Conservation (phyloP, 164 flowering plant genomes). For the Kalanchoe fedtschenkoi region DNA sequence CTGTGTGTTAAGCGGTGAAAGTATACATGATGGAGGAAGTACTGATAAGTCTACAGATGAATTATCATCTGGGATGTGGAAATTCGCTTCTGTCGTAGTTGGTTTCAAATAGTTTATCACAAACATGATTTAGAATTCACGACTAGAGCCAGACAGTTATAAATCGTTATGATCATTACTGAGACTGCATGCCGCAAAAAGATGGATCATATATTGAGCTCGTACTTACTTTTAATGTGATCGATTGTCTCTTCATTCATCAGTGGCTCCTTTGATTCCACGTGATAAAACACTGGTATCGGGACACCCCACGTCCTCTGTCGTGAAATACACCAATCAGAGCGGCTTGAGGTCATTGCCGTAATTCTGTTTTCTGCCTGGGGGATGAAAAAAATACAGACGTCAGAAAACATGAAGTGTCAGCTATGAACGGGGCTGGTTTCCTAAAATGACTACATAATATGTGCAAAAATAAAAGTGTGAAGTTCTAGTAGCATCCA, state of each 20-base stretch:
- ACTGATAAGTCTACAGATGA: too few relatives aligned
- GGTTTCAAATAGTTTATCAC: neutral
- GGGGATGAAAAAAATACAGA: constrained; percentile 1
- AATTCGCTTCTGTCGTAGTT: too few relatives aligned
- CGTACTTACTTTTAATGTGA: constrained; percentile 73
- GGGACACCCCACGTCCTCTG: constrained; percentile 99
- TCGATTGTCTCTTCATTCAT: constrained; percentile 82
- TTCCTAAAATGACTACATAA: neutral
- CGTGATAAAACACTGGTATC: constrained; percentile 92
- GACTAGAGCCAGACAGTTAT: neutral
- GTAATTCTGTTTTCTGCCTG: constrained; percentile 88
- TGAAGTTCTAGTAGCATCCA: neutral
- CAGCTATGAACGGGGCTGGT: neutral
- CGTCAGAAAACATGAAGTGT: neutral
- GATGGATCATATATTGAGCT: neutral
- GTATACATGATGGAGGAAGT: neutral
- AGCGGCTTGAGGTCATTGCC: constrained; percentile 85
- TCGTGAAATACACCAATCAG: constrained; percentile 99
- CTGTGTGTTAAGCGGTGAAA: neutral
- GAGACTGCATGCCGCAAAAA: neutral
- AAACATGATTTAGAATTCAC: too few relatives aligned
- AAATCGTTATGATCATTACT: neutral
- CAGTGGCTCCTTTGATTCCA: constrained; percentile 68
- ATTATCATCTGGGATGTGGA: too few relatives aligned
- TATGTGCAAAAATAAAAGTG: neutral